These are phyloP conservation scores for Fusarium newnesense DNA, from an alignment of 2,329 filamentous ascomycete genomes.

Conservation along the genomic window DNA sequence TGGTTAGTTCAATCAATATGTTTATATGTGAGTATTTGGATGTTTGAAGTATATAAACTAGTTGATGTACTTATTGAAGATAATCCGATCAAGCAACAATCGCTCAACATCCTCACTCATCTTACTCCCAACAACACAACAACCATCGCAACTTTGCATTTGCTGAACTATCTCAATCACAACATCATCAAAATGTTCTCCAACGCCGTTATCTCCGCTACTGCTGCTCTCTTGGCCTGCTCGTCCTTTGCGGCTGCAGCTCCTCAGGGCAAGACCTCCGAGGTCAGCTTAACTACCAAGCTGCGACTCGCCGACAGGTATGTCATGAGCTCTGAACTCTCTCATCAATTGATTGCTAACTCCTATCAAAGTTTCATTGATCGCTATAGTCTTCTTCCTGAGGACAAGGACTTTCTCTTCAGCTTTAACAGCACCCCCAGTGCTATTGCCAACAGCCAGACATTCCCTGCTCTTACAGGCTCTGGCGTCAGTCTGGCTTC, in stretches of 20 bases:
- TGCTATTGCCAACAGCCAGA: constrained; percentile 63
- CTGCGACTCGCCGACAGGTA: constrained; percentile 53
- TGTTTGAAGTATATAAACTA: constrained; percentile 5
- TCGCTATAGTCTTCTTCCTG: constrained; percentile 55
- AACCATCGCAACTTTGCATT: not conserved
- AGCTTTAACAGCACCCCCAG: constrained; percentile 52
- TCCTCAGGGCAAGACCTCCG: constrained; percentile 22
- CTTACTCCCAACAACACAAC: not conserved
- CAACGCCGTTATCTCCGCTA: not conserved
- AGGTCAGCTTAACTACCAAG: constrained; percentile 49
- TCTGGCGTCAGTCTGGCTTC: constrained; percentile 61
- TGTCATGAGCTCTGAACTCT: not conserved
- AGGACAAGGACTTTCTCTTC: constrained; percentile 60
- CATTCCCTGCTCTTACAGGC: constrained; percentile 66
- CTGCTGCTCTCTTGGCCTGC: constrained; percentile 52
- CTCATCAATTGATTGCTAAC: not conserved
- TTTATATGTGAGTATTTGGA: rapidly evolving
- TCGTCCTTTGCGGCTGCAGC: constrained; percentile 46
- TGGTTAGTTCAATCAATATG: rapidly evolving
- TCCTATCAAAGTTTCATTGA: constrained; percentile 48
- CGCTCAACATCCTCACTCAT: not conserved
- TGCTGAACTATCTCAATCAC: not conserved
- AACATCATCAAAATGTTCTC: constrained; percentile 7
- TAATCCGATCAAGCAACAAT: not conserved
- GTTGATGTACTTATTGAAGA: not conserved